A percentile compares a stretch with the other conserved stretches of the same genome.
Evolutionary conservation across 2,329 filamentous ascomycete genomes (phyloP).

Genomic region (Arthrobotrys pseudoclavata): DNA sequence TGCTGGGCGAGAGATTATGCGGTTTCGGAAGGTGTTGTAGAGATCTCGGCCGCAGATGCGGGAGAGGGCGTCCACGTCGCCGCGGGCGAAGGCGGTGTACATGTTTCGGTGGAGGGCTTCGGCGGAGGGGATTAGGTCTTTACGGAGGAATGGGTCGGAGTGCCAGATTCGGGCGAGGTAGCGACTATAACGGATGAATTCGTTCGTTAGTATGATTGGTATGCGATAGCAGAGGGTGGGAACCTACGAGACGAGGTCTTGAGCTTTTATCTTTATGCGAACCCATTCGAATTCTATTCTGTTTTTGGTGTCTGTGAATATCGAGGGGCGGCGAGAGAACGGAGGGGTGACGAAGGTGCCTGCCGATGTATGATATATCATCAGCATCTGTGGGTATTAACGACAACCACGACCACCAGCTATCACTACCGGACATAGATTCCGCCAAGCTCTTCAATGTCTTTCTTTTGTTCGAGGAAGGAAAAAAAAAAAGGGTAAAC

Average conservation of each 20-base stretch:
- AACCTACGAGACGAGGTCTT: constrained; percentile 61
- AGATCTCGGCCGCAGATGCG: constrained; percentile 62
- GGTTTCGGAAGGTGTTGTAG: constrained; percentile 61
- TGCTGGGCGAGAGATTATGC: constrained; percentile 55
- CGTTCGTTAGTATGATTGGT: not conserved
- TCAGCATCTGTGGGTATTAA: not conserved
- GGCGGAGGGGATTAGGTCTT: constrained; percentile 59
- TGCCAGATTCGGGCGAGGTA: constrained; percentile 50
- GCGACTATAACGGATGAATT: constrained; percentile 30
- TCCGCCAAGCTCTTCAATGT: not conserved
- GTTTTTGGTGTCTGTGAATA: constrained; percentile 59
- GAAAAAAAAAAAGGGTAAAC: not conserved
- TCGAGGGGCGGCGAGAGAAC: constrained; percentile 60
- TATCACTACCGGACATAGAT: not conserved
- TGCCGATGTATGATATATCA: constrained; percentile 18
- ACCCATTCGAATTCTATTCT: constrained; percentile 60
- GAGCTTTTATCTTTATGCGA: constrained; percentile 57
- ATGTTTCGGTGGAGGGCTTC: constrained; percentile 62
- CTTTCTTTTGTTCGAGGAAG: not conserved
- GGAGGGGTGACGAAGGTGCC: constrained; percentile 63
- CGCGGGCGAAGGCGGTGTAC: constrained; percentile 62
- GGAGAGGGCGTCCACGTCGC: constrained; percentile 60
- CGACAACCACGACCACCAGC: not conserved
- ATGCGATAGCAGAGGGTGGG: not conserved
- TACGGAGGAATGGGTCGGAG: constrained; percentile 42